Evolutionary conservation across 2,329 filamentous ascomycete genomes (phyloP), one percentile per base, ranked within the genome.

Genomic region (Kalmusia sp.): DNA sequence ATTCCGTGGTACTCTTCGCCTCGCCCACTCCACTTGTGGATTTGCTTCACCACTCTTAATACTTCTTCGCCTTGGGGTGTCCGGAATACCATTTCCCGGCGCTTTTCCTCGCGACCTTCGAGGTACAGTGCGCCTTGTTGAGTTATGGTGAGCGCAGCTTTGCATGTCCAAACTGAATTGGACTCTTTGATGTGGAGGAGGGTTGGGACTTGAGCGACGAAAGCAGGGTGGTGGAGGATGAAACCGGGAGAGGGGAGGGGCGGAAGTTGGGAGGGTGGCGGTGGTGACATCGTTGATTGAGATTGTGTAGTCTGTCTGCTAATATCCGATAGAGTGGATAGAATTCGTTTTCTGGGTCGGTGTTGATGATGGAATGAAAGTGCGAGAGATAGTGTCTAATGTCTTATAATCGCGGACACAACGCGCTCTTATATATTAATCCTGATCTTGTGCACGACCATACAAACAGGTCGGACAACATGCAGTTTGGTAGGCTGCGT

Each of bases 171-270:
- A 1, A 40, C 17, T 22, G 9, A 11, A n/a, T 55, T 44, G 19
- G 39, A 43, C 2, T 59, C 49, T 49, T 67, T 62, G 14, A 61
- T 40, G 12, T 59, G 12, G 28, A 67, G 62, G 1, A 44, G 43
- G 17, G 58, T 52, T 0, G 55, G 57, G 12, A 52, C 45, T 11
- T 53, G 51, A 1, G 62, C 57, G n/a, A 51, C 57, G 51, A 50
- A 65, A 19, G 53, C 50, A 11, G 57, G 55, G 37, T 57, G 56
- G 11, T 38, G 35, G n/a, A 67, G 33, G 6, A 37, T 8, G 8
- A 65, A 49, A 34, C 63, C 63, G 3, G 58, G 61, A 11, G 55
- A 28, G 2, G 55, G 59, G 21, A 64, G 44, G 2, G 64, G 52
- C 12, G 48, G 19, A 6, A 61, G 54, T 5, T 17, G 35, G 14